phyloP scores from a whole-genome alignment of 495 filamentous ascomycete genomes.

The Xylaria scruposa region DNA sequence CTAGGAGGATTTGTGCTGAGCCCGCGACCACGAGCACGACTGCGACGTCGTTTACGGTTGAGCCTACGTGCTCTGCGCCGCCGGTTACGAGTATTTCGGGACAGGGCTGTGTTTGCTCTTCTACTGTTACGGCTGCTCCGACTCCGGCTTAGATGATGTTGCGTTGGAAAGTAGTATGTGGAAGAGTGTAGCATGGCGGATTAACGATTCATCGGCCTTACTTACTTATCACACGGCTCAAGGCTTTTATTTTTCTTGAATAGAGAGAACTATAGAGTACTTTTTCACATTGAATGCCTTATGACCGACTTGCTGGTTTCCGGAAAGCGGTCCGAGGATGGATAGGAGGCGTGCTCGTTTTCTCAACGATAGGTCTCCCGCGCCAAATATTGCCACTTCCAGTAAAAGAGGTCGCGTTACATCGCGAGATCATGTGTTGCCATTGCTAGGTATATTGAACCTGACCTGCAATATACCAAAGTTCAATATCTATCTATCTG shows the following conservation, averaged over 20 bases:
- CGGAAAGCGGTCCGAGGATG: not conserved
- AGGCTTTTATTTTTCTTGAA: too few relatives aligned
- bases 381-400: not conserved
- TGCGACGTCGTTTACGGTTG: constrained; percentile 46
- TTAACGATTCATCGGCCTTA: too few relatives aligned
- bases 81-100: constrained; percentile 55
- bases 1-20: constrained; percentile 44
- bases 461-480: not conserved
- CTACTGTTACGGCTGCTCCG: constrained; percentile 31
- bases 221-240: not conserved
- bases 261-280: not conserved
- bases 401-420: not conserved
- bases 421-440: not conserved
- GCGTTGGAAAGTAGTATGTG: too few relatives aligned
- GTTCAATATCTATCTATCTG: not conserved
- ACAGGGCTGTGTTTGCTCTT: constrained; percentile 54
- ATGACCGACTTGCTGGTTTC: not conserved
- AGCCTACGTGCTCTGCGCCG: constrained; percentile 58
- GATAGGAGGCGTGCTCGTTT: not conserved
- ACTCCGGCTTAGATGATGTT: constrained; percentile 1
- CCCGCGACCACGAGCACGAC: constrained; percentile 41
- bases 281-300: not conserved
- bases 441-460: not conserved
- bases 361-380: not conserved
- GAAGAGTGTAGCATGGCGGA: too few relatives aligned